Percentiles rank a stretch among this genome's conserved stretches.
These are phyloP conservation scores for Xylaria sp. DNA, from an alignment of 2,329 filamentous ascomycete species.

Conservation along the genomic window DNA sequence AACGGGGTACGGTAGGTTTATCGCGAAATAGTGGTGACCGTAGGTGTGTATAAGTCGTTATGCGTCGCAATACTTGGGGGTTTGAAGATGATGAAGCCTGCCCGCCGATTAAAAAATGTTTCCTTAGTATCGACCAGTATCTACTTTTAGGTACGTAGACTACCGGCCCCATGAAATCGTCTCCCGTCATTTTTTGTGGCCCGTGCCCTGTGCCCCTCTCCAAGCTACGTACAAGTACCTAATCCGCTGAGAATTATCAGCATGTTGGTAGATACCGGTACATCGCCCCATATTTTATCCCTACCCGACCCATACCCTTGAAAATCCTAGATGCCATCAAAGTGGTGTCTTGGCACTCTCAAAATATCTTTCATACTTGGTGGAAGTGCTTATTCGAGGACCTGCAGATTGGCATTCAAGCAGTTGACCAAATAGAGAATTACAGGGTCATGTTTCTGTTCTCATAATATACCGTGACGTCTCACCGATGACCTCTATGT, in stretches of 20 bases:
- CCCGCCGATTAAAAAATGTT: slow-evolving; percentile 39
- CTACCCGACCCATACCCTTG: slow-evolving; percentile 13
- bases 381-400: neutral
- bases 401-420: neutral
- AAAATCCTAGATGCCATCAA: slow-evolving; percentile 28
- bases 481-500: neutral
- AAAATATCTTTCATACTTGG: neutral
- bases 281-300: neutral
- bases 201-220: slow-evolving; percentile 25
- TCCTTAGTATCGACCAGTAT: slow-evolving; percentile 21
- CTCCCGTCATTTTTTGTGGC: slow-evolving; percentile 24
- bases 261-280: neutral
- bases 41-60: slow-evolving; percentile 12
- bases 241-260: neutral
- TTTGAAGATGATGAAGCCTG: slow-evolving; percentile 31
- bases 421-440: neutral
- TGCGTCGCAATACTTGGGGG: slow-evolving; percentile 31
- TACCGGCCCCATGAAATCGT: neutral
- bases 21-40: slow-evolving; percentile 9
- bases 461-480: neutral
- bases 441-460: neutral
- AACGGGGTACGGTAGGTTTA: neutral
- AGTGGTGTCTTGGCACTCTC: slow-evolving; percentile 20
- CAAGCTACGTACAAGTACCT: neutral
- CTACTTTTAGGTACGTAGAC: slow-evolving; percentile 10